Percentiles rank a stretch among this genome's conserved stretches.
Evolutionary conservation across 768 basidiomycete genomes (phyloP).

Genomic region (Botryobasidium botryosum): DNA sequence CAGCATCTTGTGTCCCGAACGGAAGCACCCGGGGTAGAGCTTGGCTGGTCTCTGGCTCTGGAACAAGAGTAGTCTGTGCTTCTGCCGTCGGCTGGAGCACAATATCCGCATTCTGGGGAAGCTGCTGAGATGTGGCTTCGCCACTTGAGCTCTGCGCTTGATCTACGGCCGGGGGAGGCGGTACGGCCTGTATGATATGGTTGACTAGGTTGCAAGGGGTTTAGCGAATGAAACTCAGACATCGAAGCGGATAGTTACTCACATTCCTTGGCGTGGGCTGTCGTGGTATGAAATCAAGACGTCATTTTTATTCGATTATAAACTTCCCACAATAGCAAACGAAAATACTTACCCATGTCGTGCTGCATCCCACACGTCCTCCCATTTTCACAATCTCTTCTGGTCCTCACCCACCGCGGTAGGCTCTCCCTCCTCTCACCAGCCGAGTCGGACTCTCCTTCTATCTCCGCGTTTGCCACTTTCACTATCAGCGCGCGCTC

Average conservation of each 20-base stretch:
- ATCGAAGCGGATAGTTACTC: neutral
- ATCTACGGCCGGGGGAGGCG: neutral
- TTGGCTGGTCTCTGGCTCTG: no score
- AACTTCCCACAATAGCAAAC: no score
- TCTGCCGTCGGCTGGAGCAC: no score
- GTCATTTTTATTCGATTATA: no score
- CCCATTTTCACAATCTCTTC: conserved; percentile 5
- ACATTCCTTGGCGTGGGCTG: conserved; percentile 1
- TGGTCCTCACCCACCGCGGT: neutral
- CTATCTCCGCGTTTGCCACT: neutral
- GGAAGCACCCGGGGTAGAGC: no score
- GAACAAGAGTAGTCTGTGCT: no score
- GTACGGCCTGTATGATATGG: neutral
- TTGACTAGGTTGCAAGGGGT: neutral
- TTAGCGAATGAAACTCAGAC: neutral
- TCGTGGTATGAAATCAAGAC: no score
- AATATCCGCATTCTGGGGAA: no score
- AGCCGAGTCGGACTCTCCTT: no score
- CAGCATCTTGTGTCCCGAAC: no score
- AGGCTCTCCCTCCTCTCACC: neutral
- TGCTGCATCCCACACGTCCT: conserved; percentile 1
- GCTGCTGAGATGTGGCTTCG: no score
- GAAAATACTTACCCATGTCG: neutral
- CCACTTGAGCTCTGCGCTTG: no score
- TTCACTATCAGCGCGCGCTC: conserved; percentile 3